A percentile compares a stretch with the other conserved stretches of the same genome.
Conservation (phyloP, 2,329 filamentous ascomycete species). For the Pseudocercospora musae region DNA sequence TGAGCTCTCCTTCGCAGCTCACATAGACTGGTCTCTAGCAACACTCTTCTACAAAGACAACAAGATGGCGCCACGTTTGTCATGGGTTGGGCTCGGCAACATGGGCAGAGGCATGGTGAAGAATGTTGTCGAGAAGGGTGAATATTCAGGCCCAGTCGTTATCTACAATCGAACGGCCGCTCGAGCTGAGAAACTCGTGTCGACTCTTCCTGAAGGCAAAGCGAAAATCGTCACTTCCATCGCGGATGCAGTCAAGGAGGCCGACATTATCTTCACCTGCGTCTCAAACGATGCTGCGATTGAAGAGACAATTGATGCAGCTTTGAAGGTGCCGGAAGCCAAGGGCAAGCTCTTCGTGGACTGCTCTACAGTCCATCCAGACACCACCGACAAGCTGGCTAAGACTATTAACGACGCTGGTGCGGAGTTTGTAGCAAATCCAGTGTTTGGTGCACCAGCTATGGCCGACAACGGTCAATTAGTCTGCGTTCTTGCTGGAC, state of each 20-base stretch:
- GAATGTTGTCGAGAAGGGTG: slow-evolving; percentile 76
- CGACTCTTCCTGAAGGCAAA: slow-evolving; percentile 59
- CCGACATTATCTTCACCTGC: slow-evolving; percentile 80
- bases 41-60: not conserved
- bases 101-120: slow-evolving; percentile 84
- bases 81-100: slow-evolving; percentile 83
- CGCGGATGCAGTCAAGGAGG: slow-evolving; percentile 60
- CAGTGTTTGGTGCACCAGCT: slow-evolving; percentile 69
- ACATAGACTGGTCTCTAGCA: not conserved
- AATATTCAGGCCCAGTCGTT: slow-evolving; percentile 67
- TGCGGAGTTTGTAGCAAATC: slow-evolving; percentile 71
- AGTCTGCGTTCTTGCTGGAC: slow-evolving; percentile 70
- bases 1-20: not conserved
- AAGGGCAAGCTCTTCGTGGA: slow-evolving; percentile 85
- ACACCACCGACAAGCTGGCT: slow-evolving; percentile 67
- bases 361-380: slow-evolving; percentile 83
- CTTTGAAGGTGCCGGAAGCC: slow-evolving; percentile 53
- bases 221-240: slow-evolving; percentile 63
- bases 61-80: slow-evolving; percentile 43
- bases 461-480: slow-evolving; percentile 69
- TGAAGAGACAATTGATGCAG: slow-evolving; percentile 56
- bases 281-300: slow-evolving; percentile 75
- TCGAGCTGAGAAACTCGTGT: slow-evolving; percentile 62
- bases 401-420: slow-evolving; percentile 57
- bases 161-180: slow-evolving; percentile 75